Base-by-base conservation (phyloP, 371 early-diverging fungal genomes). In the Syncephalastrum contaminatum region DNA sequence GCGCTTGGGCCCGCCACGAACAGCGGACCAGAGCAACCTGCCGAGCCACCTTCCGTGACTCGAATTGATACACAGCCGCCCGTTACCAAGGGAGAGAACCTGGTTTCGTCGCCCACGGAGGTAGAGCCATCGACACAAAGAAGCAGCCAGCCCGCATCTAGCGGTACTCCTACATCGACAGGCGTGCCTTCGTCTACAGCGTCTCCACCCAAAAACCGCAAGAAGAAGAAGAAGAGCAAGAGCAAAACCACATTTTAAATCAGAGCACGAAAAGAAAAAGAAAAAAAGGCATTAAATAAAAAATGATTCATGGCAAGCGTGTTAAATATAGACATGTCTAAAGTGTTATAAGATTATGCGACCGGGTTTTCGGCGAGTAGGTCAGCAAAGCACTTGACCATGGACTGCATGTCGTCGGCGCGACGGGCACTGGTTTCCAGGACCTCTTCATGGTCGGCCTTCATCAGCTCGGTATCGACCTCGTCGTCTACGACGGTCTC, bases 371-470 rank as follows among this genome's bases (percentile, higher is more conserved):
- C 48, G 21, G 54, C 43, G 50, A 69, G 55, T n/a, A 74, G 41
- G 57, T 78, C 83, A 43, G 91, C 83, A 60, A 93, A 83, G 53
- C 72, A 75, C 60, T 62, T 70, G 43, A 94, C 88, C 56, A 90
- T 70, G 20, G 66, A 80, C 62, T 94, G 91, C 67, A 96, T 76
- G 48, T 89, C 93, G 16, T 65, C 55, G n/a, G 91, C 88, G 58
- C 91, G 76, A 27, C 55, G 70, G n/a, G 82, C 80, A 54, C 86
- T 81, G 20, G 89, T 86, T 53, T 81, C 89, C 63, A 97, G 70
- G 2, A 97, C 97, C 64, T 97, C 97, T 56, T 84, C 91, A 70
- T 96, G 96, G 62, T 85, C 86, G 21, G 94, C 92, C 60, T 84
- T 74, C 30, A 68, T 66, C 52, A 82, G 81, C 46, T 80, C 82